These are phyloP conservation scores for Chrysoporthe austroafricana DNA, from an alignment of 2,329 filamentous ascomycete genomes.

Conservation along the genomic window DNA sequence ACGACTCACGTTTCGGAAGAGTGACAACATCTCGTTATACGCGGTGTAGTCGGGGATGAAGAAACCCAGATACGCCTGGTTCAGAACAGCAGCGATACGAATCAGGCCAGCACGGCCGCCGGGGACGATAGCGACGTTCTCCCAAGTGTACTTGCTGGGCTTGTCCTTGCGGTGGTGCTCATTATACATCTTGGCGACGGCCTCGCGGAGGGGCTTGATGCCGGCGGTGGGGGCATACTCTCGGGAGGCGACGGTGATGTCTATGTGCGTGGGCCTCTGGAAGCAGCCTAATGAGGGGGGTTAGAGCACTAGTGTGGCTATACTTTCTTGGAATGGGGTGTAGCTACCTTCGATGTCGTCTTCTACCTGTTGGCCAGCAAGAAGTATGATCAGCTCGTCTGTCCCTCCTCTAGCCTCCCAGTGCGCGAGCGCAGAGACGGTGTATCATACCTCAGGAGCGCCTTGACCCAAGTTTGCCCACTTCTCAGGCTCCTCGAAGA, in stretches of 20 bases:
- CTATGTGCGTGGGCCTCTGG: constrained; percentile 75
- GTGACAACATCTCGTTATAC: constrained; percentile 94
- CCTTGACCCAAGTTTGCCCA: constrained; percentile 87
- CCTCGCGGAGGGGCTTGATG: constrained; percentile 86
- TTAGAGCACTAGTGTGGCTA: too few species aligned
- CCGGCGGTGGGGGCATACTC: constrained; percentile 95
- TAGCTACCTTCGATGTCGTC: constrained; percentile 73
- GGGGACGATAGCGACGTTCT: constrained; percentile 96
- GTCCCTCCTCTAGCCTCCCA: not conserved
- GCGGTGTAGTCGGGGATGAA: constrained; percentile 95
- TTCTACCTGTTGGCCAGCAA: constrained; percentile 61
- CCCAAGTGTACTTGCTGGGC: constrained; percentile 89
- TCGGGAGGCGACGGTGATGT: constrained; percentile 76
- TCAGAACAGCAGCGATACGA: constrained; percentile 89
- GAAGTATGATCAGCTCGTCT: not conserved
- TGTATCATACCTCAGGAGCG: constrained; percentile 28
- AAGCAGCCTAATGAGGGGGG: constrained; percentile 63
- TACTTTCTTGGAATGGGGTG: too few species aligned
- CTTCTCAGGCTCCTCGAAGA: constrained; percentile 74
- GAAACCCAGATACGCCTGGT: constrained; percentile 90
- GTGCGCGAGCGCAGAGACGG: not conserved
- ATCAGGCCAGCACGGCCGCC: constrained; percentile 92
- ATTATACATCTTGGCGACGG: constrained; percentile 92
- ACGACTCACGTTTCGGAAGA: constrained; percentile 79
- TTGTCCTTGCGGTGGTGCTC: constrained; percentile 88